Evolutionary conservation across 139 green algal species (phyloP).

Genomic region (Closterium sp.): DNA sequence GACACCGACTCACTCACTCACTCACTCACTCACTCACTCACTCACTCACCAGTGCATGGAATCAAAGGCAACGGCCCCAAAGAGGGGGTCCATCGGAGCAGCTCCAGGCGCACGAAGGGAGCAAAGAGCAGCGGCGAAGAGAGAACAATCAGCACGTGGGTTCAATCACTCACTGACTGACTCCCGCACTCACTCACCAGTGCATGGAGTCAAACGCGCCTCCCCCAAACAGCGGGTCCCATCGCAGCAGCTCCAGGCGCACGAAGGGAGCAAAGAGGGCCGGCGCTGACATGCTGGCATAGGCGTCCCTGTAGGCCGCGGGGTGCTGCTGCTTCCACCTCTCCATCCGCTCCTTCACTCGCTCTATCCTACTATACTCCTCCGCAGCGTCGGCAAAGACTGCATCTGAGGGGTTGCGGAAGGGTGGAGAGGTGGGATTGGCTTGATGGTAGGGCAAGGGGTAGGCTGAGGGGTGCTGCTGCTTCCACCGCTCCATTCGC

Average conservation of each 20-base stretch:
- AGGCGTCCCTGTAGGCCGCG: slow-evolving; percentile 75
- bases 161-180: no score
- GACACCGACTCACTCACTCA: no score
- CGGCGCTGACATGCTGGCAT: slow-evolving; percentile 75
- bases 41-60: neutral
- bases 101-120: slow-evolving; percentile 86
- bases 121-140: no score
- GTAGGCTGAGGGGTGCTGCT: slow-evolving; percentile 63
- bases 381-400: slow-evolving; percentile 83
- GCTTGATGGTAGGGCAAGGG: no score
- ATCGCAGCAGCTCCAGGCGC: slow-evolving; percentile 82
- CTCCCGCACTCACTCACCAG: neutral
- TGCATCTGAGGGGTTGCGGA: neutral
- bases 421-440: no score
- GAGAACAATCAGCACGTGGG: no score
- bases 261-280: slow-evolving; percentile 91
- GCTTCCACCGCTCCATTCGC: slow-evolving; percentile 71
- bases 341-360: slow-evolving; percentile 68
- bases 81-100: slow-evolving; percentile 87
- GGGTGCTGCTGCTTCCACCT: slow-evolving; percentile 66
- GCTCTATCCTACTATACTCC: slow-evolving; percentile 67
- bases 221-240: slow-evolving; percentile 77
- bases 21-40: no score
- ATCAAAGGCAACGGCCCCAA: slow-evolving; percentile 10
- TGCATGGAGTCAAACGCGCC: slow-evolving; percentile 5